Percentiles rank a stretch among this genome's conserved stretches.
phyloP scores from a whole-genome alignment of 257 asterid species.

The Lycium ferocissimum region DNA sequence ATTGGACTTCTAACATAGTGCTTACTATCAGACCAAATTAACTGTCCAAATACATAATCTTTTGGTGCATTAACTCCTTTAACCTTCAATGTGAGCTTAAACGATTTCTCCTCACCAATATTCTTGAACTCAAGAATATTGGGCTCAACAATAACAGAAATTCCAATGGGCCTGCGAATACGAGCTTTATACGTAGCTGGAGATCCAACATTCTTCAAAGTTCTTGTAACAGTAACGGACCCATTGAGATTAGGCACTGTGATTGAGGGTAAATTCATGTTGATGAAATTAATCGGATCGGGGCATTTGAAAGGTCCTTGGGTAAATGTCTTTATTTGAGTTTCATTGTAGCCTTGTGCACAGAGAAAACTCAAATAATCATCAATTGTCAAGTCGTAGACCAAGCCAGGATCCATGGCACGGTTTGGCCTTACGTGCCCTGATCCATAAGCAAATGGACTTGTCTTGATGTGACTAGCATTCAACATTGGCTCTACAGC shows the following conservation, averaged over 20 bases:
- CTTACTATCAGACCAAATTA: constrained; percentile 81
- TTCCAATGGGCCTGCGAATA: constrained; percentile 58
- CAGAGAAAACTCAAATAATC: constrained; percentile 79
- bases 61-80: constrained; percentile 35
- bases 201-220: constrained; percentile 75
- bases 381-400: constrained; percentile 56
- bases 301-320: constrained; percentile 47
- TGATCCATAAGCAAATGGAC: constrained; percentile 87
- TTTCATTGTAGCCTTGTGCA: constrained; percentile 61
- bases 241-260: constrained; percentile 63
- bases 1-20: constrained; percentile 87
- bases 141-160: constrained; percentile 55
- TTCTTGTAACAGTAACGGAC: constrained; percentile 61
- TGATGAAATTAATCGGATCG: constrained; percentile 39
- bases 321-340: constrained; percentile 48
- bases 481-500: constrained; percentile 55
- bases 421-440: constrained; percentile 90
- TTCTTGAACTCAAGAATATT: constrained; percentile 45
- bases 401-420: constrained; percentile 93
- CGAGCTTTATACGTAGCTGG: constrained; percentile 69
- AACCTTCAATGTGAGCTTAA: constrained; percentile 50
- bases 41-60: constrained; percentile 72
- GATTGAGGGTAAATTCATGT: constrained; percentile 73
- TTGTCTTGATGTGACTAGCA: constrained; percentile 60
- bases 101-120: constrained; percentile 57